Evolutionary conservation across 805 yeast species (phyloP).

Genomic region (Pichia deserticola): DNA sequence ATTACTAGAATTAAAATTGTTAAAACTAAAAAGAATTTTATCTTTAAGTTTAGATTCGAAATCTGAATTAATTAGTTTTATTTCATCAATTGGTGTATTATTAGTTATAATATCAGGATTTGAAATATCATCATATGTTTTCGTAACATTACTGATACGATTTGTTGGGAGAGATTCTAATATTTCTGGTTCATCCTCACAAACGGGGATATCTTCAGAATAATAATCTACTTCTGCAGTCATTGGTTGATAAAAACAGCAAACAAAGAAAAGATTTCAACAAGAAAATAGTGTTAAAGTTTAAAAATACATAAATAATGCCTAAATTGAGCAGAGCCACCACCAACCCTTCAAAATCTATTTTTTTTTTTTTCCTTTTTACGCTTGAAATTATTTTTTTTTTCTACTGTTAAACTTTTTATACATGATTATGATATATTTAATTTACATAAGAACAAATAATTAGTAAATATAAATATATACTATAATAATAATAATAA

Average conservation of each 20-base stretch:
- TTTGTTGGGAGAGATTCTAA: constrained; percentile 13
- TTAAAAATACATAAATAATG: too few species aligned
- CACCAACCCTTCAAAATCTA: too few species aligned
- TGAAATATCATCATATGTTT: background rate
- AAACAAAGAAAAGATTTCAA: too few species aligned
- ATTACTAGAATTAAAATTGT: background rate
- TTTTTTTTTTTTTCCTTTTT: too few species aligned
- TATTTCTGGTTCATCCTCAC: constrained; percentile 16
- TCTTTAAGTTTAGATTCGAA: constrained; percentile 5
- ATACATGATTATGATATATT: too few species aligned
- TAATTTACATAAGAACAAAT: too few species aligned
- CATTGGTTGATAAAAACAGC: background rate
- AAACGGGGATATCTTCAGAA: constrained; percentile 19
- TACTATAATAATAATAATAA: background rate
- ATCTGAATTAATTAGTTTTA: background rate
- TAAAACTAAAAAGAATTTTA: background rate
- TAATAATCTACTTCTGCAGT: constrained; percentile 15
- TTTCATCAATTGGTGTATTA: background rate
- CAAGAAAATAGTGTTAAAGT: too few species aligned
- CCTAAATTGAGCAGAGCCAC: too few species aligned
- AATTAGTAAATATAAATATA: too few species aligned
- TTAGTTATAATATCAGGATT: background rate
- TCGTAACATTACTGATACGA: background rate
- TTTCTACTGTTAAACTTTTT: too few species aligned
- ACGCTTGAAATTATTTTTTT: too few species aligned